A percentile compares a stretch with the other conserved stretches of the same genome.
phyloP scores from a whole-genome alignment of 2,329 filamentous ascomycete genomes.

The Fusarium humuli region DNA sequence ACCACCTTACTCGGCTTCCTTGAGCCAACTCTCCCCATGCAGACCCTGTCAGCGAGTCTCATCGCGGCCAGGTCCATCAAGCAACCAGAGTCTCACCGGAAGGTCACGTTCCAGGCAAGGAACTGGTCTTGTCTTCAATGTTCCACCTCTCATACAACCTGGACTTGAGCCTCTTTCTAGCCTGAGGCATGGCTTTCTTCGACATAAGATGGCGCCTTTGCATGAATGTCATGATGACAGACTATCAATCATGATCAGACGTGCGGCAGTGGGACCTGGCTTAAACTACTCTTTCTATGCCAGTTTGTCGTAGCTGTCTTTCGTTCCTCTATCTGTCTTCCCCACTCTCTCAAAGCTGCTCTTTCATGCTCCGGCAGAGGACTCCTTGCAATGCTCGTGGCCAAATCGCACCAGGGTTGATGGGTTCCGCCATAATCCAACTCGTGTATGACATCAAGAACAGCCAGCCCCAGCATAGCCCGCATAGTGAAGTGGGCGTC shows the following conservation, averaged over 20 bases:
- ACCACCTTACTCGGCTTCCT: neutral
- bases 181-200: neutral
- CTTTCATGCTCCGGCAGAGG: neutral
- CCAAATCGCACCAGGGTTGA: constrained; percentile 13
- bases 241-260: neutral
- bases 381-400: constrained; percentile 16
- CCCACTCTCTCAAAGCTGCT: neutral
- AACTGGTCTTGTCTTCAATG: neutral
- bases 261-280: neutral
- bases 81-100: neutral
- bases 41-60: neutral
- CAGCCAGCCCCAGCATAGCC: constrained; percentile 54
- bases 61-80: neutral
- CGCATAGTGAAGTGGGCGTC: constrained; percentile 50
- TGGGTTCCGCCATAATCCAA: neutral
- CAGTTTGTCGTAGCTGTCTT: neutral
- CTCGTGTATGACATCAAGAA: constrained; percentile 49
- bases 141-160: neutral
- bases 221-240: neutral
- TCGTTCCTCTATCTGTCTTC: neutral
- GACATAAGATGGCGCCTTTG: neutral
- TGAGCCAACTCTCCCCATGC: neutral
- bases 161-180: neutral
- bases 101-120: neutral
- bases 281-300: neutral